Evolutionary conservation across 176 grass and related monocot species (phyloP), one percentile per base, ranked within the genome.

Genomic region (Themeda triandra): DNA sequence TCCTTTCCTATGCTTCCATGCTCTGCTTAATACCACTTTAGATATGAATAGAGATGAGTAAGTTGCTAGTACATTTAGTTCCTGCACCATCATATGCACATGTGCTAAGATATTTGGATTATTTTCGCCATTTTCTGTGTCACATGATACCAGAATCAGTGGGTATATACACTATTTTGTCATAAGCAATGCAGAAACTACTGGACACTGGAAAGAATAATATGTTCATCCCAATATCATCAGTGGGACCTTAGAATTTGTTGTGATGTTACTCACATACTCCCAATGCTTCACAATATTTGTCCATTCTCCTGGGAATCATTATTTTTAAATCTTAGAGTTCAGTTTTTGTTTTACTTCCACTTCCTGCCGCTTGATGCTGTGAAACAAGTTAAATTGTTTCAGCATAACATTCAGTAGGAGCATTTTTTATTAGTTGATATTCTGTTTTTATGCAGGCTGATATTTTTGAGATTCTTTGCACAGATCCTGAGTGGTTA

Each of bases 401-500:
- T 49, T 70, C 46, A 40, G 46, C 46, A 70, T 28, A 25, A 19
- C 32, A 60, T 60, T 17, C 21, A 60, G 15, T 39, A 39, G 31
- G 79, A 30, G 1, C 23, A 33, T 49, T n/a, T 7, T 91, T 75
- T 81, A 75, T 86, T 82, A 53, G 30, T 76, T 80, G 30, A 86
- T 62, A 27, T 81, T 82, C 49, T 90, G 13, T 80, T 88, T 87
- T 65, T 86, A 35, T 92, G 83, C 85, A 99, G 96, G 86, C 89
- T 99, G 88, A 92, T 99, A 89, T 99, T 99, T 89, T 92, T 99
- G 86, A 99, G 87, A 87, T 99, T 96, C 79, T 96, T 99, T 89
- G 93, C 96, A 75, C 85, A 89, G 68, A 91, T 99, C 64, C 79
- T 99, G 83, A 99, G 93, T 84, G 96, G 96, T 66, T 99, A 99